Base-by-base conservation (phyloP, 1,139 yeast genomes). In the Candida albicans region DNA sequence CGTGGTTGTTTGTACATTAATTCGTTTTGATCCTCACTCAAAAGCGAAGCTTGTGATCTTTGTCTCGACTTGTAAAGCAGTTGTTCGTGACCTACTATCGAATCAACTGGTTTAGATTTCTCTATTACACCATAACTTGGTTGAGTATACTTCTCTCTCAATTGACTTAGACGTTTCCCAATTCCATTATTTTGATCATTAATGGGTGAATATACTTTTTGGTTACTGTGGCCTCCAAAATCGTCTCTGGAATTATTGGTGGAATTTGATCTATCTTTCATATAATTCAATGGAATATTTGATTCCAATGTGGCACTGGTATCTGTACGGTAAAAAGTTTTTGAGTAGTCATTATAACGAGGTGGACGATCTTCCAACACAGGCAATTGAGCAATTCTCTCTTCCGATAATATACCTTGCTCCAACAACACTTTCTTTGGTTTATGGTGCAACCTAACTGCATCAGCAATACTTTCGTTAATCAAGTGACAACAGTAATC, bases 401-500 rank as follows among this genome's bases (percentile, higher is more conserved):
- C 58, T 34, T 41, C 43, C 9, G 51, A 44, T 28, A 69, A 53
- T 15, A 69, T 57, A 12, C 74, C 75, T 46, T 62, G 61, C 37
- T 66, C 69, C 14, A 45, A 33, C 39, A 69, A 59, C 48, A 65
- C 67, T 36, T 56, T 52, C 52, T 61, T 64, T 14, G 75, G 63
- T 52, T 65, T 70, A 56, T 79, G 83, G 53, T 78, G 68, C 48
- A 67, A 70, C 45, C 64, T 64, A 5, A 81, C 83, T 48, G 82
- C 62, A 28, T 56, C 54, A 44, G 79, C 70, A n/a, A 83, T 82
- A 25, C 77, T 70, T 31, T 70, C 66, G 58, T 82, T 82, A 45
- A 83, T 79, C 39, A 77, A 67, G 24, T 65, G 54, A 57, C 82
- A 79, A 57, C 86, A 83, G 58, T 75, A 83, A 51, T 77, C 80